Base-by-base conservation (phyloP, 2,329 filamentous ascomycete genomes). In the Aspergillus sergii region DNA sequence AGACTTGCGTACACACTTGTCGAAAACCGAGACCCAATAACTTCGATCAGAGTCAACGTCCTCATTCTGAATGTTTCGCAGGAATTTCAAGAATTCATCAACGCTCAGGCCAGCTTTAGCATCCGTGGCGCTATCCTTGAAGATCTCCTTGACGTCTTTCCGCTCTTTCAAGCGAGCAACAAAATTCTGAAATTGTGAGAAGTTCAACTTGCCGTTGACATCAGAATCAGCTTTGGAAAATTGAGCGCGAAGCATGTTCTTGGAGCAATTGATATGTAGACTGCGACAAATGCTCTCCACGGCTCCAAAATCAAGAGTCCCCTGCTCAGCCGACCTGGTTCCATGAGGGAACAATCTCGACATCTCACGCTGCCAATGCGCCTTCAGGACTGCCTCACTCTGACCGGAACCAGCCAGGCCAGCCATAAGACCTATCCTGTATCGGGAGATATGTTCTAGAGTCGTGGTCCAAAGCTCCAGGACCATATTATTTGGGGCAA, bases 311-410 rank as follows among this genome's bases (percentile, higher is more conserved):
- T 94, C 89, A 58, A 98, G 88, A 59, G 86, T 87, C 70, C 93
- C 90, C 8, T 89, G 86, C 32, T 87, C 87, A 8, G 84, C 85
- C 1, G 72, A 64, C 39, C 69, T 73, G 11, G 67, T 59, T 21
- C 73, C 75, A 28, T 73, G 70, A 12, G 84, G 82, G 66, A 86
- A 88, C 61, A 90, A 85, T 72, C 89, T 89, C 34, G 85, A 83
- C 88, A 96, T 95, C 75, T 96, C 93, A 51, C 86, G 88, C 65
- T 89, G 87, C 95, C 95, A 99, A 78, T 96, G 94, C 54, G 88
- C 86, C 60, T 89, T 88, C 58, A 97, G 87, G 55, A 92, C 93
- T 68, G 90, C 90, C 73, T 96, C 89, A 68, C 91, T 89, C 74
- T 94, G 96, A 6, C 80, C 80, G 48, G 83, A 85, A 30, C 92